These are phyloP conservation scores for Atkinsonella hypoxylon DNA, from an alignment of 2,329 filamentous ascomycete species.

Conservation along the genomic window DNA sequence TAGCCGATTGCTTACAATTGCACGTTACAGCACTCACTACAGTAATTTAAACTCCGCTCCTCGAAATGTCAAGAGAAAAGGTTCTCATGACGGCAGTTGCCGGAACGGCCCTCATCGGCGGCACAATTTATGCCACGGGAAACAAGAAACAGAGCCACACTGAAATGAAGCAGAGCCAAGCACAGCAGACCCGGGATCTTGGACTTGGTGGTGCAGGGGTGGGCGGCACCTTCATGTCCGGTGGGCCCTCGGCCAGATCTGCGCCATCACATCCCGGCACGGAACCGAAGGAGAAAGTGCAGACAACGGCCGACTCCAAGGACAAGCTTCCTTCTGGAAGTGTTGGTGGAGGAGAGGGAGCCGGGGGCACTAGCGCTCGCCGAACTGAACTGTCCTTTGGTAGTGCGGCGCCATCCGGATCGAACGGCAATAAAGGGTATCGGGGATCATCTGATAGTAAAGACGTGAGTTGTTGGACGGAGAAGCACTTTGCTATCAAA, in stretches of 20 bases:
- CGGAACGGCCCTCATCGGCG: slow-evolving; percentile 14
- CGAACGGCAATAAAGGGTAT: background rate
- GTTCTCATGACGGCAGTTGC: slow-evolving; percentile 5
- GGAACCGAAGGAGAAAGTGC: slow-evolving; percentile 11
- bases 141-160: slow-evolving; percentile 5
- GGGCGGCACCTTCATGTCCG: slow-evolving; percentile 18
- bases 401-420: background rate
- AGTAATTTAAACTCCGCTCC: background rate
- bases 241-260: slow-evolving; percentile 15
- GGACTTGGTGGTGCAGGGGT: slow-evolving; percentile 21
- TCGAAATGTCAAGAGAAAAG: slow-evolving; percentile 4
- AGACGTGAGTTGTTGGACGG: background rate
- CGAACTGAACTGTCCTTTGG: slow-evolving; percentile 15
- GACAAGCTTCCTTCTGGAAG: slow-evolving; percentile 23
- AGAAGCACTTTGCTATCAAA: background rate
- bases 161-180: slow-evolving; percentile 9
- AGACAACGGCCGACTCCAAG: slow-evolving; percentile 13
- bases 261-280: slow-evolving; percentile 7
- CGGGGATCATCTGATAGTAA: background rate
- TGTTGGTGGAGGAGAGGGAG: slow-evolving; percentile 20
- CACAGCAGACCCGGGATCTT: slow-evolving; percentile 19
- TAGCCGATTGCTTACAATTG: too few relatives aligned
- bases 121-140: slow-evolving; percentile 12
- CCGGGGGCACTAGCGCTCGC: slow-evolving; percentile 17
- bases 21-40: too few relatives aligned